Evolutionary conservation across 345 rosid genomes (phyloP), one percentile per base, ranked within the genome.

Genomic region (Hibiscus mutabilis): DNA sequence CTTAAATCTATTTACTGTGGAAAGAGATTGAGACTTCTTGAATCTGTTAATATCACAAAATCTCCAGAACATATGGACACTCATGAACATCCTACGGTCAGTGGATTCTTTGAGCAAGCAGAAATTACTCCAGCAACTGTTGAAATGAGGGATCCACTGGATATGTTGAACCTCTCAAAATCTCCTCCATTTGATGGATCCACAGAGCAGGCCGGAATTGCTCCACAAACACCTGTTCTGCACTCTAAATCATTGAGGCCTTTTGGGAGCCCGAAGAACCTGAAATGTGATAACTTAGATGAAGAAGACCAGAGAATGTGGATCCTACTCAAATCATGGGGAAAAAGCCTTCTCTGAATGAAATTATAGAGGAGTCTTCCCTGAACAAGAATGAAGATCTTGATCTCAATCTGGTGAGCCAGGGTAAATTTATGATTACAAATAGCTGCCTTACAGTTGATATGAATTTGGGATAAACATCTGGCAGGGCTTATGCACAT

Each of bases 201-300:
- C 65, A 16, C 16, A 42, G 82, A 82, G 52, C 79, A 78, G 79
- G 72, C 66, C 15, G 78, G 73, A 75, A 82, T 91, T 66, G 93
- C 94, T 57, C 93, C 93, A 19, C 91, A 84, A 66, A 91, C 95
- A 13, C 98, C 96, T 0, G 75, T 79, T 72, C 81, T 40, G 72
- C 73, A 58, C 24, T 76, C 84, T 53, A 69, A 73, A 57, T 75
- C 82, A 15, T 44, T 44, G 76, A 85, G 89, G 59, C 74, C 77
- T 35, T 84, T 74, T 59, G 76, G 76, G 71, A 82, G 82, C 73
- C 84, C 73, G 40, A 85, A 72, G 69, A 70, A 82, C 71, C 79
- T 71, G 76, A 82, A 52, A 63, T 69, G 60, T 47, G 52, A 70
- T 56, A 52, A 37, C 31, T 60, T 72, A 6, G 82, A 79, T 73